Base-by-base conservation (phyloP, 139 green algal genomes). In the Volvox africanus region DNA sequence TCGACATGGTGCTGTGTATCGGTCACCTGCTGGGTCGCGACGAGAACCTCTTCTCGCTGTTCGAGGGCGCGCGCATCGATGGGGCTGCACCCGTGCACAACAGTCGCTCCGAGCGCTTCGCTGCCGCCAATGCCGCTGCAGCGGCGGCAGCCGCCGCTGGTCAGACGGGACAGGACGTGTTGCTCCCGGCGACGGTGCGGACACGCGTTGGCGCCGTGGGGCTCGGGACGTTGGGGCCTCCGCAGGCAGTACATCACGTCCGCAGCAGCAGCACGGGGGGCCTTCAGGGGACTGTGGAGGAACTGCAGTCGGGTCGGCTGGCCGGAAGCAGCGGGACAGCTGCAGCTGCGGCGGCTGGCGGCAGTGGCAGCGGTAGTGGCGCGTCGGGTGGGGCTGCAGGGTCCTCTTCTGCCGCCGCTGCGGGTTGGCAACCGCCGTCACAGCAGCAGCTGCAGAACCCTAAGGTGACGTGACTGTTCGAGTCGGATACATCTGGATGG, bases 11-110 rank as follows among this genome's bases (percentile, higher is more conserved):
- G 36, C 92, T 99, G 92, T 97, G 89, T 88, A 95, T 96, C 26
- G 95, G 98, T 1, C 98, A 99, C 95, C 98, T 99, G 80, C 94
- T 99, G 82, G 95, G 90, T 11, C 95, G 97, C 16, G 97, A 99
- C 73, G 98, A 99, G 88, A 99, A 99, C 96, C 97, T 99, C 75
- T 99, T 98, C 93, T 96, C 95, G 0, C 95, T 98, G 55, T 99
- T 99, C 87, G 97, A 99, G 93, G 96, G 97, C 32, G 50, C 88
- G 11, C 85, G 76, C 13, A 90, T 96, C 26, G 93, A 95, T 17
- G 94, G 93, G 11, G 78, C n/a, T 35, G 83, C 87, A 50, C 88
- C 75, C 61, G 55, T 22, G 24, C 50, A 77, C 85, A 88, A 87
- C 83, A 88, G 36, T n/a, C 55, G 79, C 35, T 24, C 37, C 3